These are phyloP conservation scores for Aspergillus sp. DNA, from an alignment of 2,329 filamentous ascomycete species.

Conservation along the genomic window DNA sequence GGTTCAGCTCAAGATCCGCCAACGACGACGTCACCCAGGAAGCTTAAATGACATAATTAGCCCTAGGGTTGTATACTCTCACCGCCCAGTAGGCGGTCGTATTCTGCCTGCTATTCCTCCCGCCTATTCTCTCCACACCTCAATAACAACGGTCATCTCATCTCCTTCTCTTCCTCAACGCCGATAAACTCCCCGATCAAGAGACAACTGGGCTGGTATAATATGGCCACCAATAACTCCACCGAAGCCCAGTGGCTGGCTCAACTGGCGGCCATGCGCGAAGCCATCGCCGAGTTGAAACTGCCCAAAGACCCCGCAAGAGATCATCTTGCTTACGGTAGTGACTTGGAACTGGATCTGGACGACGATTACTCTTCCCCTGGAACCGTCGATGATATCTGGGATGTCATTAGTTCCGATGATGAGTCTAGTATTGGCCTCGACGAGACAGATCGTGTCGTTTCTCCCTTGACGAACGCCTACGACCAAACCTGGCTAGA, in stretches of 20 bases:
- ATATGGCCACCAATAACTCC: background rate
- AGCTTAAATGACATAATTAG: background rate
- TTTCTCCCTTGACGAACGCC: slow-evolving; percentile 25
- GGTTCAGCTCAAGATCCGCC: background rate
- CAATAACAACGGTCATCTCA: too few species aligned
- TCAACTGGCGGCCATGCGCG: slow-evolving; percentile 81
- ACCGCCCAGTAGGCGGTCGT: too few species aligned
- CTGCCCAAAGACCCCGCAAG: slow-evolving; percentile 50
- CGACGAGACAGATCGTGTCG: slow-evolving; percentile 50
- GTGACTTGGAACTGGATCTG: slow-evolving; percentile 55
- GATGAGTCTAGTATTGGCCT: slow-evolving; percentile 65
- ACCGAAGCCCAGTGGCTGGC: slow-evolving; percentile 70
- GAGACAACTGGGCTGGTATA: too few species aligned
- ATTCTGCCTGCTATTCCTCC: too few species aligned
- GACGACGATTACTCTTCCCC: slow-evolving; percentile 63
- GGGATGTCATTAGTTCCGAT: slow-evolving; percentile 82
- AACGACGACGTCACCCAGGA: background rate
- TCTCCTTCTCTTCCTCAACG: too few species aligned
- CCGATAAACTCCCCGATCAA: too few species aligned
- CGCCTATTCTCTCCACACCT: too few species aligned
- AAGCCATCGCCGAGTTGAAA: slow-evolving; percentile 72
- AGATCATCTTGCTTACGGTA: slow-evolving; percentile 46
- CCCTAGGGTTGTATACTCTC: too few species aligned
- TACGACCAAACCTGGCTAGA: slow-evolving; percentile 70
- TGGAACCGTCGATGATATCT: slow-evolving; percentile 73